A percentile compares a stretch with the other conserved stretches of the same genome.
Evolutionary conservation across 352 stramenopile genomes (phyloP).

Genomic region (Globisporangium alternatum): DNA sequence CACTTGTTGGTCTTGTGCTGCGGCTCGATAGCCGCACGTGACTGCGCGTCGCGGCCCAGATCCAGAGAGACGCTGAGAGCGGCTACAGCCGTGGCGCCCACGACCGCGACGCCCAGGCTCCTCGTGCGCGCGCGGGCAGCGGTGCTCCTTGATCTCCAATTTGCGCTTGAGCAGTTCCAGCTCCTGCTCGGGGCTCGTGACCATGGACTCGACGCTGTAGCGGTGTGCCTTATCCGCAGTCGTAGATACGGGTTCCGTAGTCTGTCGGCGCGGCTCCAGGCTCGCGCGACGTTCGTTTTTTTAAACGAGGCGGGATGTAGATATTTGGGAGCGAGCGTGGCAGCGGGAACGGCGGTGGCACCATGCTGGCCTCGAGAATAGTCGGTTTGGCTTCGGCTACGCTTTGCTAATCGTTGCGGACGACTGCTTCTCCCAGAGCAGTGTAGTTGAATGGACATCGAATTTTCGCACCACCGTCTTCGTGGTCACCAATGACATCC

Average conservation of each 20-base stretch:
- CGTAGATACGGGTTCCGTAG: background rate
- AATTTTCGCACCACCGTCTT: background rate
- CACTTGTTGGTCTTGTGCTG: too few species aligned
- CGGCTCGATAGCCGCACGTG: too few species aligned
- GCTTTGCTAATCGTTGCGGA: background rate
- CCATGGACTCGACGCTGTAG: background rate
- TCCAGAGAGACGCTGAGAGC: too few species aligned
- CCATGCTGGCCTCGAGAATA: background rate
- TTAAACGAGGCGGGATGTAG: background rate
- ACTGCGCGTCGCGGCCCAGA: too few species aligned
- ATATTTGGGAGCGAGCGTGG: background rate
- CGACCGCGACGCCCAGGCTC: too few species aligned
- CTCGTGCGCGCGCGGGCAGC: too few species aligned
- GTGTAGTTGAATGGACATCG: background rate
- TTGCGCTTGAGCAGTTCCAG: conserved; percentile 4
- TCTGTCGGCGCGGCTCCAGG: background rate
- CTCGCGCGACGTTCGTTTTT: background rate
- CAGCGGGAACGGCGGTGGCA: background rate
- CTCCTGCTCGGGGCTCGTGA: background rate
- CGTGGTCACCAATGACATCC: background rate
- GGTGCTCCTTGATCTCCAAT: background rate
- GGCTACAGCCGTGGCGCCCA: too few species aligned
- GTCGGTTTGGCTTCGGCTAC: too few species aligned
- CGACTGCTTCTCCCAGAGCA: background rate
- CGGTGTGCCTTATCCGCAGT: too few species aligned